Evolutionary conservation across 2,329 filamentous ascomycete genomes (phyloP), one percentile per base, ranked within the genome.

Genomic region (Phyllosticta citribraziliensis): DNA sequence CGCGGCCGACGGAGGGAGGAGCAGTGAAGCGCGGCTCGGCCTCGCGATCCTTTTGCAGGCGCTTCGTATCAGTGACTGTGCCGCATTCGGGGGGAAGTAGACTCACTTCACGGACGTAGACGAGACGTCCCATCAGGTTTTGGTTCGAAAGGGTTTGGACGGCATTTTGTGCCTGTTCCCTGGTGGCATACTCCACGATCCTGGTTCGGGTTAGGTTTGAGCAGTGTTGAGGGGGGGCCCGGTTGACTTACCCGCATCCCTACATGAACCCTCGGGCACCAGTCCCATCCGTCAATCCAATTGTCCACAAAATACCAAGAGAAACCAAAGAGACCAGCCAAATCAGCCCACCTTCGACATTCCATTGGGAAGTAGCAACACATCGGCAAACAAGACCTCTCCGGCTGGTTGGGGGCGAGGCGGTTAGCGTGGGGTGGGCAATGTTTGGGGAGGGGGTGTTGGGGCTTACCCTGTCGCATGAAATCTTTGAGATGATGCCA

Each of bases 281-380:
- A 72, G 88, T 87, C 89, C 91, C 89, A 87, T 88, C 92, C 93
- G 93, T 96, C 92, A 97, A 96, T 89, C 91, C 90, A 94, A 90
- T 87, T 84, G 55, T 94, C 89, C 91, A 88, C 85, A 90, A 88
- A 75, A 69, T 70, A 75, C 74, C 74, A 80, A 79, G 78, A 83
- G 83, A 85, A 80, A 80, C 79, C 80, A 79, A 75, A 80, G 81
- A 81, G 81, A 86, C 89, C 89, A 89, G 85, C 88, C 88, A 87
- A 87, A 85, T 88, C 88, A 92, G 91, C 90, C 91, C 92, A 97
- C 93, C 93, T 99, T 99, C 90, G 93, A 97, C 94, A 99, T 99
- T 92, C 94, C 94, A 85, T 99, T 99, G 74, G 94, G 94, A 88
- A 99, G 91, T 79, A 96, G 84, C 80, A 99, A 87, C 75, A 99